These are phyloP conservation scores for Pseudopithomyces chartarum DNA, from an alignment of 2,329 filamentous ascomycete species.

Conservation along the genomic window DNA sequence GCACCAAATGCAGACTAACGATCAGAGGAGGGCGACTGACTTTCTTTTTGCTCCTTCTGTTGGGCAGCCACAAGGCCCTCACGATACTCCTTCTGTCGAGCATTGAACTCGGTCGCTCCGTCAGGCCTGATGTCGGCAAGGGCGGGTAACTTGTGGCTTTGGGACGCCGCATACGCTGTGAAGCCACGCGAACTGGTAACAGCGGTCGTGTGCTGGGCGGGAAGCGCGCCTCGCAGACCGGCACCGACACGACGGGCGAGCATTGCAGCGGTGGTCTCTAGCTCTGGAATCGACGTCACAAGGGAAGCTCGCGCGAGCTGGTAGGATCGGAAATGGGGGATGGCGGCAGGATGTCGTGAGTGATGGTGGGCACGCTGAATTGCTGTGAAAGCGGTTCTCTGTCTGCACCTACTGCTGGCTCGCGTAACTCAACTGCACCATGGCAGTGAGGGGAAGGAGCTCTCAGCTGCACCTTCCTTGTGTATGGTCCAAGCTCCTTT, in stretches of 20 bases:
- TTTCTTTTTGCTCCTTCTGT: slow-evolving; percentile 81
- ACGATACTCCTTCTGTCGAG: slow-evolving; percentile 85
- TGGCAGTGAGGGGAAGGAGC: slow-evolving; percentile 6
- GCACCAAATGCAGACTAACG: slow-evolving; percentile 50
- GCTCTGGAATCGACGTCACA: slow-evolving; percentile 6
- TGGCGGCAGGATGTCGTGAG: background rate
- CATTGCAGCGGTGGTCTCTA: slow-evolving; percentile 28
- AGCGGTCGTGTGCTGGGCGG: slow-evolving; percentile 18
- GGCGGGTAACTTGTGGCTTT: slow-evolving; percentile 60
- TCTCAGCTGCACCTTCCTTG: slow-evolving; percentile 5
- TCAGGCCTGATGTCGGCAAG: slow-evolving; percentile 83
- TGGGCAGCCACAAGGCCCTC: slow-evolving; percentile 77
- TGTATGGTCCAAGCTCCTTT: slow-evolving; percentile 5
- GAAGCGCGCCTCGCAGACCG: slow-evolving; percentile 28
- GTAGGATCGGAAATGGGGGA: background rate
- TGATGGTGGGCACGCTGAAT: background rate
- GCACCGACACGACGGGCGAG: slow-evolving; percentile 36
- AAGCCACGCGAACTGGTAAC: slow-evolving; percentile 33
- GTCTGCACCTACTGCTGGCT: slow-evolving; percentile 9
- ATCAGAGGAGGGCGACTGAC: slow-evolving; percentile 63
- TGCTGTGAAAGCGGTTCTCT: background rate
- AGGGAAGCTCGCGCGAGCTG: slow-evolving; percentile 11
- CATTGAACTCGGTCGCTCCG: slow-evolving; percentile 75
- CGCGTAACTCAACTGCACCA: background rate
- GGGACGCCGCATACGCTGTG: slow-evolving; percentile 28